Evolutionary conservation across 768 basidiomycete species (phyloP), one percentile per base, ranked within the genome.

Genomic region (Nevesoporus exiguus): DNA sequence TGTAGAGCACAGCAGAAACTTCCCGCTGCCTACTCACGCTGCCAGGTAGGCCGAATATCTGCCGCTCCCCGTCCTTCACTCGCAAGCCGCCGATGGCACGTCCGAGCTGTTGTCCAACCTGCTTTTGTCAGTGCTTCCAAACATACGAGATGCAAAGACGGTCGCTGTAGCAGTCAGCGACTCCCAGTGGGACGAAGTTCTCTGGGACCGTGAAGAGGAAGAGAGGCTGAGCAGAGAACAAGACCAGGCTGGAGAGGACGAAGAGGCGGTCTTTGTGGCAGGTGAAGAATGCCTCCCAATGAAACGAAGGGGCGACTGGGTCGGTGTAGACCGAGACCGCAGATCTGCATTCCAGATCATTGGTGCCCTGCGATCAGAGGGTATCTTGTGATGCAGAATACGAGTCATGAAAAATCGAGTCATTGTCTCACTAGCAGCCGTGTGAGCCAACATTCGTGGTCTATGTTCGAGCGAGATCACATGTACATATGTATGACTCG

Each of bases 301-400:
- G 7, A 74, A 75, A 58, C 77, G 72, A 50, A 75, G 75, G 54
- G 82, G 83, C 1, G 90, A 91, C 61, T 93, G 90, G 90, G 68
- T 78, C 27, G 90, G 90, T 1, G 77, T 88, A 34, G 86, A 90
- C 62, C 80, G 89, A 65, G 90, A 93, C 65, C 79, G 85, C 50
- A 74, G 89, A 55, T 89, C 88, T 11, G 88, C 90, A 21, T 91
- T 82, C 71, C 69, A 89, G 63, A 90, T 91, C 51, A 82, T 90
- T 62, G 88, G 88, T 44, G 87, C 85, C 19, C 67, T 92, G 59
- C 80, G 80, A 60, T 82, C 83, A 15, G 90, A 92, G 68, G 85
- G 84, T 5, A 77, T 91, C 21, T 64, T 91, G 39, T 82, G 56
- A 70, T 11, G 27, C 27, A 29, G 27, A 4, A 21, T 7, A 40